These are phyloP conservation scores for Rhodotorula diobovata DNA, from an alignment of 768 basidiomycete genomes.

Conservation along the genomic window DNA sequence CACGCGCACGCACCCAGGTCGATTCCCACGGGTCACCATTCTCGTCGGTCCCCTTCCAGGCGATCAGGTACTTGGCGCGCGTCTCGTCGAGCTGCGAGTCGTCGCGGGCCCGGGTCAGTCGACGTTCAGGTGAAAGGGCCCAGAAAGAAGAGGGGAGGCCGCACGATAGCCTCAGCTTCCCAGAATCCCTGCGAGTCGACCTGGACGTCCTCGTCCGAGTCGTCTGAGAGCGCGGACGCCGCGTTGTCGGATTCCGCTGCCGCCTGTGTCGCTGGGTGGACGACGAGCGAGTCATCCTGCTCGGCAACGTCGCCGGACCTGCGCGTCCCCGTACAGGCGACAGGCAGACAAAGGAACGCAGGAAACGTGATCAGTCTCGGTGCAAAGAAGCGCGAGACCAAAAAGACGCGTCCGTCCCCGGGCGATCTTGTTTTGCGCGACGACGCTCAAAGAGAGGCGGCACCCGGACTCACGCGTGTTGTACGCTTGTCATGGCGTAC, in stretches of 20 bases:
- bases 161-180: conserved; percentile 26
- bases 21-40: conserved; percentile 17
- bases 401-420: neutral
- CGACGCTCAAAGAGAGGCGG: neutral
- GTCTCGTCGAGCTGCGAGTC: conserved; percentile 14
- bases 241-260: neutral
- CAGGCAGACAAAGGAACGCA: neutral
- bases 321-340: neutral
- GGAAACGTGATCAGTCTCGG: neutral
- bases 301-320: neutral
- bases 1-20: conserved; percentile 14
- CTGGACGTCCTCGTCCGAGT: neutral
- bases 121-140: neutral
- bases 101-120: neutral
- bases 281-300: conserved; percentile 17
- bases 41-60: conserved; percentile 20
- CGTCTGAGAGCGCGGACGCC: neutral
- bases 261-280: conserved; percentile 16
- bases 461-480: neutral
- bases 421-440: neutral
- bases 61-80: neutral
- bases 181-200: conserved; percentile 26
- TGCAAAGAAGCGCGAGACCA: no score
- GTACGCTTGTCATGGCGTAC: neutral
- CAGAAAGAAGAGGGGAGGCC: neutral